A percentile compares a stretch with the other conserved stretches of the same genome.
Conservation (phyloP, 768 basidiomycete species). For the Xerocomus brunneocitrinus region DNA sequence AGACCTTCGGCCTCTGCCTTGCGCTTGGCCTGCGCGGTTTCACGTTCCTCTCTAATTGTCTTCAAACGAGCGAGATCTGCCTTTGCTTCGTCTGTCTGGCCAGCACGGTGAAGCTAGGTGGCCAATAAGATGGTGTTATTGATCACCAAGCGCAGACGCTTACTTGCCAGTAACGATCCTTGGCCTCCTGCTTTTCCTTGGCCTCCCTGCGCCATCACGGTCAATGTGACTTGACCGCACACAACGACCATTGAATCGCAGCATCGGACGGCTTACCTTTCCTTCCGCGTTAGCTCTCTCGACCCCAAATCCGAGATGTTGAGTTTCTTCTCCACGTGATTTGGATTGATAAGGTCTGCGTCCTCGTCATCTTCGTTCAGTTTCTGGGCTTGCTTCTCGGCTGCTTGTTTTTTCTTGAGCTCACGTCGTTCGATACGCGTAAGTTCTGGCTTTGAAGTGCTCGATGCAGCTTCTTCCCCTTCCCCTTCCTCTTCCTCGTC, state of each 20-base stretch:
- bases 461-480: slow-evolving; percentile 34
- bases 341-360: slow-evolving; percentile 72
- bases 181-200: slow-evolving; percentile 88
- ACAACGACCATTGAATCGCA: not conserved
- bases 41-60: slow-evolving; percentile 84
- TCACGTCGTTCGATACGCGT: slow-evolving; percentile 70
- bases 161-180: slow-evolving; percentile 86
- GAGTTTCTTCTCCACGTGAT: slow-evolving; percentile 69
- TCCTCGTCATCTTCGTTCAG: slow-evolving; percentile 57
- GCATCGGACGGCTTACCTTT: slow-evolving; percentile 42
- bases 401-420: slow-evolving; percentile 76
- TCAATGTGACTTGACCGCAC: not conserved
- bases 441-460: slow-evolving; percentile 48
- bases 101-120: slow-evolving; percentile 60
- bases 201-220: slow-evolving; percentile 55
- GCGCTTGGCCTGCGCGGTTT: slow-evolving; percentile 81
- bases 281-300: slow-evolving; percentile 57
- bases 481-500: slow-evolving; percentile 42
- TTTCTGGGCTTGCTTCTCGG: slow-evolving; percentile 38
- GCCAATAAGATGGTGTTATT: slow-evolving; percentile 1
- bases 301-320: slow-evolving; percentile 73
- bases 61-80: slow-evolving; percentile 80
- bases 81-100: slow-evolving; percentile 91
- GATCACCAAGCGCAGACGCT: slow-evolving; percentile 8
- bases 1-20: slow-evolving; percentile 85